Percentiles rank a stretch among this genome's conserved stretches.
Conservation (phyloP, 805 yeast species). For the Kluyveromyces starmeri region DNA sequence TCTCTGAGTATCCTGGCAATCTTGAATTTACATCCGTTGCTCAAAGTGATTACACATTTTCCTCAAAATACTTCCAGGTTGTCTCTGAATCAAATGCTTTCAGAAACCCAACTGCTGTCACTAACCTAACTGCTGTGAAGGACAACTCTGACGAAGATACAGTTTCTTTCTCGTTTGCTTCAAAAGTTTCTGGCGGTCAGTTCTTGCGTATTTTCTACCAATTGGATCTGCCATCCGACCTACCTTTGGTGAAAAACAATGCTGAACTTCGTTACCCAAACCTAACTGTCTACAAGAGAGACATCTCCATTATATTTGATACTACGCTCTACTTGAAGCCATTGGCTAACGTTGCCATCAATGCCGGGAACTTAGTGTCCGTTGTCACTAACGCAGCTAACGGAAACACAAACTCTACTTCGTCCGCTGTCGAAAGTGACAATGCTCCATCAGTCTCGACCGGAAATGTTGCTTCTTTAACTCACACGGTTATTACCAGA, state of each 20-base stretch:
- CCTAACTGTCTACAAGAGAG: constrained; percentile 9
- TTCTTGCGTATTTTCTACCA: constrained; percentile 20
- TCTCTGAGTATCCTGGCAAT: constrained; percentile 12
- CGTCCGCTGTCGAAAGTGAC: background rate
- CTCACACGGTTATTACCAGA: constrained; percentile 13
- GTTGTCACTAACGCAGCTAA: constrained; percentile 3
- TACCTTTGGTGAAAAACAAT: constrained; percentile 11
- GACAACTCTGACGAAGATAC: constrained; percentile 20
- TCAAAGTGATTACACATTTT: constrained; percentile 12
- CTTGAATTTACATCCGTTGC: constrained; percentile 15
- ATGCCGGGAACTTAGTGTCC: constrained; percentile 3
- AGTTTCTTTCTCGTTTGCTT: constrained; percentile 13
- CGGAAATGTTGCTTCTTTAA: constrained; percentile 4
- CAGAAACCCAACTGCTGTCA: constrained; percentile 17
- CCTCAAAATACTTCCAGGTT: constrained; percentile 15
- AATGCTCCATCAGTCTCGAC: background rate
- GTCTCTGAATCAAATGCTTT: constrained; percentile 20
- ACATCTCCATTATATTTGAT: constrained; percentile 10
- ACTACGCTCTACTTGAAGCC: constrained; percentile 8
- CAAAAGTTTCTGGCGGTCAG: constrained; percentile 24
- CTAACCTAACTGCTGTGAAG: constrained; percentile 18
- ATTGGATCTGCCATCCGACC: constrained; percentile 11
- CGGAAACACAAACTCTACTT: background rate
- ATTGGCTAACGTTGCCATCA: constrained; percentile 7
- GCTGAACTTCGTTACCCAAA: constrained; percentile 11